Percentiles rank a stretch among this genome's conserved stretches.
Conservation (phyloP, 192 early-diverging fungal genomes). For the Coemansia reversa region DNA sequence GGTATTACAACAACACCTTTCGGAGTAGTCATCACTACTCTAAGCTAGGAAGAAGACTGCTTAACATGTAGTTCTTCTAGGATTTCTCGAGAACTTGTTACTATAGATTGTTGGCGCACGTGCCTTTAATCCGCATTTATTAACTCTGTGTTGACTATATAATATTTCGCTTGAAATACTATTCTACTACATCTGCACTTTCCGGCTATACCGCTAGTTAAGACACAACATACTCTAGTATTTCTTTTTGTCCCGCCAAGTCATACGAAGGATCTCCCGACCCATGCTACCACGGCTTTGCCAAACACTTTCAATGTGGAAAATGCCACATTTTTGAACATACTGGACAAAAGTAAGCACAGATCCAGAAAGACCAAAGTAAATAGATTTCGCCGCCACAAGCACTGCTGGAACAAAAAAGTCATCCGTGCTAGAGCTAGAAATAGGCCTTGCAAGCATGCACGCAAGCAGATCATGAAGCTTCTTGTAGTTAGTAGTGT, state of each 20-base stretch:
- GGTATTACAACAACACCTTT: too few species aligned
- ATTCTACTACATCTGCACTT: background rate
- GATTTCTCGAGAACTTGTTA: too few species aligned
- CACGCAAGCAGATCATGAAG: constrained; percentile 61
- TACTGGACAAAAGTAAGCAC: constrained; percentile 71
- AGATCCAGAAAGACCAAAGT: constrained; percentile 93
- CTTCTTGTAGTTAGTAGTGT: constrained; percentile 59
- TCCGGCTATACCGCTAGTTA: background rate
- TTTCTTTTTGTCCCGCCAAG: constrained; percentile 23
- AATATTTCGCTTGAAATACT: too few species aligned
- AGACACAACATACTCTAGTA: background rate
- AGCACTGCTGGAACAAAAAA: constrained; percentile 37
- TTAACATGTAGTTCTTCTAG: too few species aligned
- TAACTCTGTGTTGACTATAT: too few species aligned
- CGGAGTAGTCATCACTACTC: too few species aligned
- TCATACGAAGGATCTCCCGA: constrained; percentile 72
- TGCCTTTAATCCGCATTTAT: too few species aligned
- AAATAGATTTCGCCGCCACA: constrained; percentile 88
- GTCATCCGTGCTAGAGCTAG: constrained; percentile 32
- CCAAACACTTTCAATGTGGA: constrained; percentile 62
- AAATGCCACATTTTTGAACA: constrained; percentile 57
- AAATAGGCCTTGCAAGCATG: constrained; percentile 41
- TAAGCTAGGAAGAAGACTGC: too few species aligned
- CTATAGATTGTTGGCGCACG: too few species aligned
- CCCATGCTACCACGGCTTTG: constrained; percentile 61